Evolutionary conservation across 2,329 filamentous ascomycete species (phyloP).

Genomic region (Xylaria sp.): DNA sequence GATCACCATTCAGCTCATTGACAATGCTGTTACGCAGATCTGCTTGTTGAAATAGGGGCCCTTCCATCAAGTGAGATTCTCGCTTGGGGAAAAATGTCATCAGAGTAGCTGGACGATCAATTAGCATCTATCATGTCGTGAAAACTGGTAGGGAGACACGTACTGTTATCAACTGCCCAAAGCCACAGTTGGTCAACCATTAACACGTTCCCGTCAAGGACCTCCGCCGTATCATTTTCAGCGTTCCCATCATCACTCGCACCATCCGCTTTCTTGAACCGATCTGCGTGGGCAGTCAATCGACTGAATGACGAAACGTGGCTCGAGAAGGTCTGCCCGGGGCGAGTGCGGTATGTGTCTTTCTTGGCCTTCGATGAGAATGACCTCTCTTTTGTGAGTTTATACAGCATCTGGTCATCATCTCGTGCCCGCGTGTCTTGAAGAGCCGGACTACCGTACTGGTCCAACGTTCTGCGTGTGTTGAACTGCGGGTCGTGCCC

Average conservation of each 20-base stretch:
- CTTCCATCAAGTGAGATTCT: constrained; percentile 50
- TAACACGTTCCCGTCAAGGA: constrained; percentile 53
- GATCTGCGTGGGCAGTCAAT: constrained; percentile 18
- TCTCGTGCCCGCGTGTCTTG: constrained; percentile 56
- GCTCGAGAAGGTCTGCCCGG: constrained; percentile 8
- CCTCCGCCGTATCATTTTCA: constrained; percentile 31
- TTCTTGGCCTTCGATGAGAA: constrained; percentile 20
- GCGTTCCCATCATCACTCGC: constrained; percentile 28
- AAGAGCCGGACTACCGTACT: constrained; percentile 58
- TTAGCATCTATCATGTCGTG: not conserved
- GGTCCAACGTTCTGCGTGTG: constrained; percentile 56
- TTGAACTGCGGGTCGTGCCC: constrained; percentile 58
- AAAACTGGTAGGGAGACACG: constrained; percentile 21
- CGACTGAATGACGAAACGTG: constrained; percentile 23
- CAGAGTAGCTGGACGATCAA: constrained; percentile 38
- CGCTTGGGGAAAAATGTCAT: constrained; percentile 52
- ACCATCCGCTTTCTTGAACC: constrained; percentile 17
- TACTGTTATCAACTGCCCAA: constrained; percentile 51
- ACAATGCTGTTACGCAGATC: constrained; percentile 60
- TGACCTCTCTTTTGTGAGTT: constrained; percentile 50
- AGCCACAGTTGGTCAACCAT: constrained; percentile 65
- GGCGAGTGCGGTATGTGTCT: constrained; percentile 25
- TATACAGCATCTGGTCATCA: constrained; percentile 64
- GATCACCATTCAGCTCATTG: constrained; percentile 60
- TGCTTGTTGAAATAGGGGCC: constrained; percentile 53